Evolutionary conservation across 257 asterid species (phyloP).

Genomic region (Salvia splendens): DNA sequence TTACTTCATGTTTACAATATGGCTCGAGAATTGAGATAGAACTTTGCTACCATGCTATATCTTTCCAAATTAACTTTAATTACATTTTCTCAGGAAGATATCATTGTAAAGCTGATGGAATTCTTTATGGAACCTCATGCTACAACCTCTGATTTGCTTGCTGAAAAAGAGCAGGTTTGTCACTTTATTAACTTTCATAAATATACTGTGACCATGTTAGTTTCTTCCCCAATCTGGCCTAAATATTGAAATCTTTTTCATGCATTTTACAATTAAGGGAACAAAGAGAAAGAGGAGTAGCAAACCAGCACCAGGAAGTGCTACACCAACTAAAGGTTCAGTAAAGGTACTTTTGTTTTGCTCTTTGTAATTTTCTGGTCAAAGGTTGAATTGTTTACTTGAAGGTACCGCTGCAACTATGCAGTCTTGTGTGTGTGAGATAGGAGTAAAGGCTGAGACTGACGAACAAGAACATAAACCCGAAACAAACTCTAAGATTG

Average conservation of each 20-base stretch:
- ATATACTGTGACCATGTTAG: not conserved
- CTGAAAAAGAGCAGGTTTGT: conserved; percentile 82
- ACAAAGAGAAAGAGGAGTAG: conserved; percentile 73
- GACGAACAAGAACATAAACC: too few relatives aligned
- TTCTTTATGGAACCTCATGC: conserved; percentile 89
- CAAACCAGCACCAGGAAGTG: conserved; percentile 56
- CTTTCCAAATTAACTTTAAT: conserved; percentile 17
- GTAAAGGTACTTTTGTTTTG: conserved; percentile 51
- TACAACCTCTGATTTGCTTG: conserved; percentile 65
- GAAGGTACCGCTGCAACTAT: not conserved
- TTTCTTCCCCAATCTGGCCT: conserved; percentile 26
- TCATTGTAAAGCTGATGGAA: conserved; percentile 68
- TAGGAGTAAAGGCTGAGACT: too few relatives aligned
- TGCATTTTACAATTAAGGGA: conserved; percentile 53
- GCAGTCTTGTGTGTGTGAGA: too few relatives aligned
- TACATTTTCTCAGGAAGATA: conserved; percentile 67
- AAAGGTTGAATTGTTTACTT: conserved; percentile 21
- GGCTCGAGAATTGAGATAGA: not conserved
- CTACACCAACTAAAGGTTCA: conserved; percentile 60
- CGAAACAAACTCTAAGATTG: too few relatives aligned
- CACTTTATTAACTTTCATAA: conserved; percentile 1
- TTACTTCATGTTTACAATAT: not conserved
- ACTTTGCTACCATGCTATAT: conserved; percentile 1
- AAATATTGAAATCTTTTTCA: not conserved
- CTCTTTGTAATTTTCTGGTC: not conserved